phyloP scores from a whole-genome alignment of 192 early-diverging fungal genomes.

The Mortierella claussenii region DNA sequence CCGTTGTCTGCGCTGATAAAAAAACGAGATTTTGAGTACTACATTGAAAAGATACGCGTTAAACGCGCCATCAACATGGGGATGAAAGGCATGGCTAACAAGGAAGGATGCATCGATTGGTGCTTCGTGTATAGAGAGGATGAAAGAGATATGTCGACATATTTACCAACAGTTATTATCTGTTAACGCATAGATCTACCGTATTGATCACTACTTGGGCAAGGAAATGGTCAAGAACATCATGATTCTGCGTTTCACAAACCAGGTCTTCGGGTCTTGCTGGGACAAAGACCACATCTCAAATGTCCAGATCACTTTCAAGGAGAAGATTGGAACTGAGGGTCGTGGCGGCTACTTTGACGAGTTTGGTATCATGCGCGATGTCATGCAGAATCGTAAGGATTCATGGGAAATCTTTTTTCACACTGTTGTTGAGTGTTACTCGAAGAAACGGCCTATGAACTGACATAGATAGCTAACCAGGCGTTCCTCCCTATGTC shows the following conservation, averaged over 20 bases:
- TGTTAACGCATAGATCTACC: constrained; percentile 71
- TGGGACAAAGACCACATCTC: constrained; percentile 88
- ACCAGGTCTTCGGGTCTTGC: constrained; percentile 86
- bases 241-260: constrained; percentile 88
- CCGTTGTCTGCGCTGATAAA: not conserved
- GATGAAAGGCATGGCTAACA: not conserved
- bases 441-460: no score
- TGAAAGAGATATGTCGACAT: not conserved
- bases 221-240: constrained; percentile 99
- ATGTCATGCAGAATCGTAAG: constrained; percentile 80
- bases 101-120: not conserved
- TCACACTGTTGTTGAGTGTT: no score
- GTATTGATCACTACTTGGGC: constrained; percentile 97
- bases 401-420: not conserved
- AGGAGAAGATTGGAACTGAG: constrained; percentile 95
- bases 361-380: constrained; percentile 95
- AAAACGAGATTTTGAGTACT: not conserved
- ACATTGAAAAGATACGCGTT: not conserved
- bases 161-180: not conserved
- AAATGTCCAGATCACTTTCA: constrained; percentile 96
- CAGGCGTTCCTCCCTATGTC: no score
- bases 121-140: not conserved
- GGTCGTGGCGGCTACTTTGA: constrained; percentile 99
- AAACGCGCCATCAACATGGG: not conserved
- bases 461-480: no score